A percentile compares a stretch with the other conserved stretches of the same genome.
phyloP scores from a whole-genome alignment of 257 asterid genomes.

The Avicennia marina region DNA sequence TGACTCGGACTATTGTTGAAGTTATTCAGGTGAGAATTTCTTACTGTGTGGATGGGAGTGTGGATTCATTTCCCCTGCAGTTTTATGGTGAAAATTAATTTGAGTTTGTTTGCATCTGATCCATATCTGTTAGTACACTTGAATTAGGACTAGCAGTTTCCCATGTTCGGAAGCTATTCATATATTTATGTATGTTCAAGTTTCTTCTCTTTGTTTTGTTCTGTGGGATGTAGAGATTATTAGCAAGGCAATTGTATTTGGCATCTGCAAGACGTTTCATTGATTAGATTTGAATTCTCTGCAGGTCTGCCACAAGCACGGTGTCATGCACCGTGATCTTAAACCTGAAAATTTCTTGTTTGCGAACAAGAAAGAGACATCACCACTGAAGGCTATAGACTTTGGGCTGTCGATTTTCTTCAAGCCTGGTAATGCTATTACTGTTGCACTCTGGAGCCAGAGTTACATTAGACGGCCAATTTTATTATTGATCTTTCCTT shows the following conservation, averaged over 20 bases:
- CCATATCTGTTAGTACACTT: too few relatives aligned
- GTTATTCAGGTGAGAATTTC: slow-evolving; percentile 26
- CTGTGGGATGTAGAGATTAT: neutral
- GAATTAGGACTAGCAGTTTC: too few relatives aligned
- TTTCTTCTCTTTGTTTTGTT: neutral
- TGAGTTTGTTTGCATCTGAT: too few relatives aligned
- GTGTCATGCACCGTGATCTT: slow-evolving; percentile 74
- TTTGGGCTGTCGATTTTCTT: slow-evolving; percentile 65
- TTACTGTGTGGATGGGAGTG: too few relatives aligned
- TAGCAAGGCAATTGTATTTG: too few relatives aligned
- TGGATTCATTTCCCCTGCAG: too few relatives aligned
- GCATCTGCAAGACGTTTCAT: neutral
- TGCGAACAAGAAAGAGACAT: slow-evolving; percentile 53
- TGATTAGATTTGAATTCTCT: neutral
- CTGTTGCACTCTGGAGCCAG: neutral
- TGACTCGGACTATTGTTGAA: slow-evolving; percentile 28
- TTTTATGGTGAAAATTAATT: too few relatives aligned
- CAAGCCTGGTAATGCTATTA: slow-evolving; percentile 46
- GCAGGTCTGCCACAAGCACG: slow-evolving; percentile 59
- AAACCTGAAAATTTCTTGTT: slow-evolving; percentile 66
- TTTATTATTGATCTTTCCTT: neutral
- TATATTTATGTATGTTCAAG: neutral
- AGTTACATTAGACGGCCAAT: slow-evolving; percentile 3
- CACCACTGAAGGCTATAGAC: slow-evolving; percentile 61
- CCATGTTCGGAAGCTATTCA: neutral